Percentiles rank a stretch among this genome's conserved stretches.
These are phyloP conservation scores for Bryopsis sp. DNA, from an alignment of 139 green algal species.

Conservation along the genomic window DNA sequence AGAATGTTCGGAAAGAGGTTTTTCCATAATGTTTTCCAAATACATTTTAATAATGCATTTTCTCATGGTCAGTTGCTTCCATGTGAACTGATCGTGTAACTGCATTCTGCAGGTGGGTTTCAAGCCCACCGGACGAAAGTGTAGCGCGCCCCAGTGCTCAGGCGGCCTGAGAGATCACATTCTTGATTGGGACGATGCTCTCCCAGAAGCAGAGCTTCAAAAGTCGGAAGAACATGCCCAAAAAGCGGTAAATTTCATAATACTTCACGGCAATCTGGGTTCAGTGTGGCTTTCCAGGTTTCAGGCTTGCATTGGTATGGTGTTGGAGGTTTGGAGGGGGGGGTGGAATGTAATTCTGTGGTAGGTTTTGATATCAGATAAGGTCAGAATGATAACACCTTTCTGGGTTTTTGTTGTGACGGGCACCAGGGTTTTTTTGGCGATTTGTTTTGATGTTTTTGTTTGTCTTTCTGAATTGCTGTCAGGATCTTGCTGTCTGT, in stretches of 20 bases:
- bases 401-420: too few relatives aligned
- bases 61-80: too few relatives aligned
- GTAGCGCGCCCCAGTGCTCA: conserved; percentile 42
- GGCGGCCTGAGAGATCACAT: conserved; percentile 62
- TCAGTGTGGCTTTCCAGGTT: too few relatives aligned
- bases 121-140: conserved; percentile 67
- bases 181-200: conserved; percentile 79
- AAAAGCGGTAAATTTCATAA: conserved; percentile 43
- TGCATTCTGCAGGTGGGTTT: conserved; percentile 70
- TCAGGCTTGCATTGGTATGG: too few relatives aligned
- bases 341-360: too few relatives aligned
- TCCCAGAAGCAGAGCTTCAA: conserved; percentile 76
- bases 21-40: conserved; percentile 1
- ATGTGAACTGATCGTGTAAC: too few relatives aligned
- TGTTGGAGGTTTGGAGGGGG: too few relatives aligned
- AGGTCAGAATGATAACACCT: too few relatives aligned
- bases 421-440: too few relatives aligned
- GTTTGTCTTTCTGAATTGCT: background rate
- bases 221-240: conserved; percentile 47
- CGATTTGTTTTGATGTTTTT: conserved; percentile 5
- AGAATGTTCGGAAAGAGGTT: background rate
- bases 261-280: too few relatives aligned
- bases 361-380: too few relatives aligned
- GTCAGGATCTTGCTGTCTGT: conserved; percentile 61
- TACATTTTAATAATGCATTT: too few relatives aligned